Evolutionary conservation across 495 filamentous ascomycete species (phyloP).

Genomic region (Penicillium paxilli): DNA sequence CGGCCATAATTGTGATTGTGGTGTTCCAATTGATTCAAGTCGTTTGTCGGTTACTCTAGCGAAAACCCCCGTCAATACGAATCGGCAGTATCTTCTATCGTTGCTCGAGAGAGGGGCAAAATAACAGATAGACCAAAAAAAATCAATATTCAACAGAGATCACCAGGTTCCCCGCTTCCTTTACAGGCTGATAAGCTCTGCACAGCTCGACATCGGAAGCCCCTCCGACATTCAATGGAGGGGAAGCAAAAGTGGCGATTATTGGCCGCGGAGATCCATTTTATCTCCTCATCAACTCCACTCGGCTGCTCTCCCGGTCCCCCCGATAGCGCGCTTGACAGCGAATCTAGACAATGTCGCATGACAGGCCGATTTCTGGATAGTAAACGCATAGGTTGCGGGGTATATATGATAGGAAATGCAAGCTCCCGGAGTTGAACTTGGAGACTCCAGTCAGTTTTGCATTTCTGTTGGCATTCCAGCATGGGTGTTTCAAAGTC

Average conservation of each 20-base stretch:
- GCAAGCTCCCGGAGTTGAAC: not conserved
- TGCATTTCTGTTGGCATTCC: not conserved
- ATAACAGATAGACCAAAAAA: too few relatives aligned
- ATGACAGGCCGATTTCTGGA: constrained; percentile 2
- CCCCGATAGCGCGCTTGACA: not conserved
- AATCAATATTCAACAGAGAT: too few relatives aligned
- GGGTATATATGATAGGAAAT: constrained; percentile 5
- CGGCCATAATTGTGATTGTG: constrained; percentile 13
- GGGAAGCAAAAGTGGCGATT: not conserved
- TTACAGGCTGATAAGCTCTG: not conserved
- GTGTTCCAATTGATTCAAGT: too few relatives aligned
- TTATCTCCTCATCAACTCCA: constrained; percentile 3
- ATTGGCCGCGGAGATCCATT: not conserved
- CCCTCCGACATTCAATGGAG: constrained; percentile 11
- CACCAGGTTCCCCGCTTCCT: not conserved
- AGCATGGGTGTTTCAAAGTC: constrained; percentile 23
- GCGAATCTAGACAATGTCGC: not conserved
- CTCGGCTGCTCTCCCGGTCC: not conserved
- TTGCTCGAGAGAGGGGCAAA: too few relatives aligned
- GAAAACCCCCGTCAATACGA: too few relatives aligned
- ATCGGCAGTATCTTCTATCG: too few relatives aligned
- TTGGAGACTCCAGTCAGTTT: not conserved
- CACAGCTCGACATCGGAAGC: constrained; percentile 8
- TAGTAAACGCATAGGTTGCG: not conserved
- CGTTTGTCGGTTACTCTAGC: too few relatives aligned